Percentiles rank a stretch among this genome's conserved stretches.
These are phyloP conservation scores for Silene conica DNA, from an alignment of 148 eudicot genomes.

Conservation along the genomic window DNA sequence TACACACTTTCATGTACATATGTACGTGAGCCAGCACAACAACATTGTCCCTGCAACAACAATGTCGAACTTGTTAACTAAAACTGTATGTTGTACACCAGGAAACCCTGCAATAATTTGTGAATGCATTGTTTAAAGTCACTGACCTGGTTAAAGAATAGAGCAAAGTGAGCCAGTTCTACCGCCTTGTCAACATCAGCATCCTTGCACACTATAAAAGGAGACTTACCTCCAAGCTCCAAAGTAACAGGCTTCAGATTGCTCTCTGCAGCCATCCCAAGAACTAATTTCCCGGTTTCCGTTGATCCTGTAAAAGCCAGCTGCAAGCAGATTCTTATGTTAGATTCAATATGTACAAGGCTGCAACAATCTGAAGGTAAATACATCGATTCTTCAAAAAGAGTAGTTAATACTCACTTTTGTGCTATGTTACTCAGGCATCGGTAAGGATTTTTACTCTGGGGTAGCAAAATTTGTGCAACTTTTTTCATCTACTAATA, in stretches of 20 bases:
- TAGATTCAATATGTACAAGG: neutral
- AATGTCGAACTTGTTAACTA: neutral
- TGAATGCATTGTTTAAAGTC: neutral
- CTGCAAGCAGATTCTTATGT: neutral
- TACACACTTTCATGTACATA: constrained; percentile 55
- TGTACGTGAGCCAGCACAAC: constrained; percentile 60
- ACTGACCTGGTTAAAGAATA: constrained; percentile 64
- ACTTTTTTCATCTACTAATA: neutral
- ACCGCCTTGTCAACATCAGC: constrained; percentile 74
- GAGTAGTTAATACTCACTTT: neutral
- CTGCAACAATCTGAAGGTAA: no score
- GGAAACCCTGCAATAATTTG: constrained; percentile 1
- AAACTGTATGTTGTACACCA: neutral
- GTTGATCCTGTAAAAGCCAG: constrained; percentile 72
- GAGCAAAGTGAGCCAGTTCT: constrained; percentile 63
- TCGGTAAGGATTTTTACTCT: neutral
- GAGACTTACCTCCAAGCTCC: constrained; percentile 78
- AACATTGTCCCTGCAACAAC: constrained; percentile 52
- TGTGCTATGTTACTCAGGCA: neutral
- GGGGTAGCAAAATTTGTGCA: neutral
- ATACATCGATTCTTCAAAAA: no score
- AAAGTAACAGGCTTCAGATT: constrained; percentile 70
- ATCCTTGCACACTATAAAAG: constrained; percentile 75
- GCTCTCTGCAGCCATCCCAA: constrained; percentile 51
- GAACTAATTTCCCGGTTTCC: constrained; percentile 48